Base-by-base conservation (phyloP, 2,329 filamentous ascomycete genomes). In the Xylariomycetidae sp. region DNA sequence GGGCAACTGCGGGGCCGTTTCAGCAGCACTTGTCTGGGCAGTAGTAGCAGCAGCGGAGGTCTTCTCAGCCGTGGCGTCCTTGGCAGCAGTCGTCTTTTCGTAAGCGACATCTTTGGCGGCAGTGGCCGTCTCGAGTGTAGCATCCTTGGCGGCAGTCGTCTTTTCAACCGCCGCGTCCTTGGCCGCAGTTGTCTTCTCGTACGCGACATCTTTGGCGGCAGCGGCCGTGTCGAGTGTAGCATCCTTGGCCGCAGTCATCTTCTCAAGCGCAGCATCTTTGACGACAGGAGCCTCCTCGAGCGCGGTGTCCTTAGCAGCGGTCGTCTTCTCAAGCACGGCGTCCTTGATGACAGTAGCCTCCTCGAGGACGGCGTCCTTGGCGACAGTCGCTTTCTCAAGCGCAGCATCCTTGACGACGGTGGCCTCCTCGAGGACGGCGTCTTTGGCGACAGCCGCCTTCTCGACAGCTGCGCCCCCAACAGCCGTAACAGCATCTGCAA, bases 1-100 rank as follows among this genome's bases (percentile, higher is more conserved):
- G 22, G 76, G 72, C 14, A 81, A 63, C 33, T 68, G 64, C 32
- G 66, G 64, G 36, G 65, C 63, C 17, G 53, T 48, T 20, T 49
- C 46, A 11, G 46, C 34, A 18, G 42, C 46, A 20, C 44, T 40
- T 7, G 43, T 32, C 38, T 57, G 52, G 14, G 50, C 53, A 10
- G 44, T 34, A 6, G 49, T 37, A 36, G 63, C 60, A 18, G 63
- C 60, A 22, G 63, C 61, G 9, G 59, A 51, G 11, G 64, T 58
- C 38, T 56, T 64, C 42, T 62, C 64, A 12, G 58, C 56, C 17
- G 61, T 57, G 33, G 55, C 54, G 32, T 63, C 65, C 48, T 67
- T 64, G 29, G 59, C 60, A 14, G 54, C 56, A 37, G 64, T 59
- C 16, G 60, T 56, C 5, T 51, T 52, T 6, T 51, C 54, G 16